Evolutionary conservation across 2,329 filamentous ascomycete species (phyloP).

Genomic region (Cyanodermella asteris): DNA sequence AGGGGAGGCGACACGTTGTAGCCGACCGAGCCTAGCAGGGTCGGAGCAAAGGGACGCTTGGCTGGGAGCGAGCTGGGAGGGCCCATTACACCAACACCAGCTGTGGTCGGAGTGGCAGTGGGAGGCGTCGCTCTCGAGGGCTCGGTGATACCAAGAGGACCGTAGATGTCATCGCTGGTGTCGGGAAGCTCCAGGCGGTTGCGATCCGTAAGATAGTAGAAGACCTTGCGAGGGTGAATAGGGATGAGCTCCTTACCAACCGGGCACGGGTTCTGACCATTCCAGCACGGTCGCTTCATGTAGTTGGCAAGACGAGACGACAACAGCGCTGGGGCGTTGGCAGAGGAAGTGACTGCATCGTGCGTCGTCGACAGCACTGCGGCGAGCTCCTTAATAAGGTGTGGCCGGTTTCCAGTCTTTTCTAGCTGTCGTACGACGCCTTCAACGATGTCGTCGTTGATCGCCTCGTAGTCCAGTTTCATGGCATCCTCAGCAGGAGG

Average conservation of each 20-base stretch:
- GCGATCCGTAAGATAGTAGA: slow-evolving; percentile 86
- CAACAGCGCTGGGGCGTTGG: slow-evolving; percentile 86
- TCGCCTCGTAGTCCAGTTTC: slow-evolving; percentile 57
- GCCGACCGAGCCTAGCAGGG: slow-evolving; percentile 32
- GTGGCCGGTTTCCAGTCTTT: slow-evolving; percentile 74
- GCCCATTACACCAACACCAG: slow-evolving; percentile 8
- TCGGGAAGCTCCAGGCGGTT: slow-evolving; percentile 64
- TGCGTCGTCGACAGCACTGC: slow-evolving; percentile 54
- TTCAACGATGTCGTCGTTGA: slow-evolving; percentile 90
- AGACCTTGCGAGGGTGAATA: slow-evolving; percentile 81
- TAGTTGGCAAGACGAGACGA: slow-evolving; percentile 79
- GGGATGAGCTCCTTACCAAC: slow-evolving; percentile 82
- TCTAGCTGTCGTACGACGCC: slow-evolving; percentile 74
- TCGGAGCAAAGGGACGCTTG: no score
- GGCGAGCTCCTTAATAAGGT: slow-evolving; percentile 84
- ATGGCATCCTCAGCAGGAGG: slow-evolving; percentile 26
- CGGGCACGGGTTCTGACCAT: slow-evolving; percentile 57
- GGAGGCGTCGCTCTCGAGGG: slow-evolving; percentile 18
- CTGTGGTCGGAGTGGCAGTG: slow-evolving; percentile 2
- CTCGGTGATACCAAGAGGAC: no score
- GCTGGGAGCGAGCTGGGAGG: no score
- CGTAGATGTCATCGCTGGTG: slow-evolving; percentile 29
- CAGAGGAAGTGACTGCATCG: slow-evolving; percentile 69
- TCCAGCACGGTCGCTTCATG: slow-evolving; percentile 70
- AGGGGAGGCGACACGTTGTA: slow-evolving; percentile 73